Evolutionary conservation across 495 filamentous ascomycete genomes (phyloP).

Genomic region (Lineolata rhizophorae): DNA sequence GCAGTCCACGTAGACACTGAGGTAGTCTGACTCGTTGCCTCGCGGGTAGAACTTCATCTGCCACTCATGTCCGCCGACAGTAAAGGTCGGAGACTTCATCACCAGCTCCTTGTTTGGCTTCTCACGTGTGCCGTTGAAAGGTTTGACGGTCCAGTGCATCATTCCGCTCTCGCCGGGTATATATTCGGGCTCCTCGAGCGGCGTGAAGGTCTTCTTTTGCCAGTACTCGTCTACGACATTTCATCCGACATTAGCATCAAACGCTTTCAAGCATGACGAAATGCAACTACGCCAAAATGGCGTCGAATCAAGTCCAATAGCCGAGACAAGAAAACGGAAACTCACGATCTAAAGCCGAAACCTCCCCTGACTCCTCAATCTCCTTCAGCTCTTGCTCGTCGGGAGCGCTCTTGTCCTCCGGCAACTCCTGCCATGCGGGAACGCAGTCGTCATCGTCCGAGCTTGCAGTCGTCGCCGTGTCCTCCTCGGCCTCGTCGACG

Average conservation of each 20-base stretch:
- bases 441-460: constrained; percentile 13
- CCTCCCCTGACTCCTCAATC: constrained; percentile 27
- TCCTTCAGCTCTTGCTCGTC: constrained; percentile 37
- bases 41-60: constrained; percentile 47
- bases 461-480: too few relatives aligned
- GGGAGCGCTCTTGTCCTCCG: constrained; percentile 32
- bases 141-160: constrained; percentile 36
- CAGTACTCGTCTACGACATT: constrained; percentile 28
- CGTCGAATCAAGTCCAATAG: too few relatives aligned
- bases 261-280: too few relatives aligned
- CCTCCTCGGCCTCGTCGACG: neutral
- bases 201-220: constrained; percentile 33
- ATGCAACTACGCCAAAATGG: too few relatives aligned
- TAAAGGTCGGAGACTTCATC: constrained; percentile 35
- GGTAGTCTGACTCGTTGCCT: constrained; percentile 37
- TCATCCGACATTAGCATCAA: too few relatives aligned
- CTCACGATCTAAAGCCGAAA: constrained; percentile 34
- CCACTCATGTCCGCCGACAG: constrained; percentile 42
- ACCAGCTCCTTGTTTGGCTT: constrained; percentile 33
- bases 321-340: constrained; percentile 1
- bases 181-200: constrained; percentile 39
- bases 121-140: constrained; percentile 38
- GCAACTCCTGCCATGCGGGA: constrained; percentile 14
- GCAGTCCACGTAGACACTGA: constrained; percentile 44
- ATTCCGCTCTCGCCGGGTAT: constrained; percentile 27